A percentile compares a stretch with the other conserved stretches of the same genome.
phyloP scores from a whole-genome alignment of 768 basidiomycete genomes.

The Kwoniella sp. region DNA sequence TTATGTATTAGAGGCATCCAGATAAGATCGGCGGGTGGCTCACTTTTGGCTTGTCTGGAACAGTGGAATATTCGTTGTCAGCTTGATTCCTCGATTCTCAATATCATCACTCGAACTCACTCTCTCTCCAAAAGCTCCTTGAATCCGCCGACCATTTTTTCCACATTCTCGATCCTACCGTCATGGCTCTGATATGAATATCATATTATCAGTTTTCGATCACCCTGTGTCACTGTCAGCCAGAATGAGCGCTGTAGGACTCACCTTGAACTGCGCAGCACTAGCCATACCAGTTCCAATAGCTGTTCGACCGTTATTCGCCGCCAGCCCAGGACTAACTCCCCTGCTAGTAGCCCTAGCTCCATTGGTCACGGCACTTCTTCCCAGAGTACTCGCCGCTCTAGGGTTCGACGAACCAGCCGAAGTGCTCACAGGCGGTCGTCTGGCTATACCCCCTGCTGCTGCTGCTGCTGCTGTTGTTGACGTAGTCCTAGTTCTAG shows the following conservation, averaged over 20 bases:
- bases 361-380: slow-evolving; percentile 20
- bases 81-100: too few relatives aligned
- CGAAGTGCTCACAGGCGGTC: slow-evolving; percentile 29
- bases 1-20: too few relatives aligned
- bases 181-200: slow-evolving; percentile 43
- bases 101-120: too few relatives aligned
- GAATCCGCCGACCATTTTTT: slow-evolving; percentile 46
- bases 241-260: too few relatives aligned
- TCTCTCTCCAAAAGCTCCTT: slow-evolving; percentile 41
- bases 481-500: slow-evolving; percentile 13
- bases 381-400: slow-evolving; percentile 20
- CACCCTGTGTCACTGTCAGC: too few relatives aligned
- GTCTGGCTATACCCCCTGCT: slow-evolving; percentile 9
- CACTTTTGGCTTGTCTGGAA: slow-evolving; percentile 32
- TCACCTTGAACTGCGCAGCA: slow-evolving; percentile 43
- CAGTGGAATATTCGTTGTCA: neutral
- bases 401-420: slow-evolving; percentile 14
- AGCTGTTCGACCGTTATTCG: slow-evolving; percentile 17
- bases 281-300: slow-evolving; percentile 46
- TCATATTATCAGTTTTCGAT: too few relatives aligned
- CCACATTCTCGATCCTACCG: slow-evolving; percentile 44
- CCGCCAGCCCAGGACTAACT: slow-evolving; percentile 38
- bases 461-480: slow-evolving; percentile 1
- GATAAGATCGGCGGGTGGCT: too few relatives aligned
- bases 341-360: slow-evolving; percentile 30